phyloP scores from a whole-genome alignment of 768 basidiomycete genomes.

The Termitomyces sp. region DNA sequence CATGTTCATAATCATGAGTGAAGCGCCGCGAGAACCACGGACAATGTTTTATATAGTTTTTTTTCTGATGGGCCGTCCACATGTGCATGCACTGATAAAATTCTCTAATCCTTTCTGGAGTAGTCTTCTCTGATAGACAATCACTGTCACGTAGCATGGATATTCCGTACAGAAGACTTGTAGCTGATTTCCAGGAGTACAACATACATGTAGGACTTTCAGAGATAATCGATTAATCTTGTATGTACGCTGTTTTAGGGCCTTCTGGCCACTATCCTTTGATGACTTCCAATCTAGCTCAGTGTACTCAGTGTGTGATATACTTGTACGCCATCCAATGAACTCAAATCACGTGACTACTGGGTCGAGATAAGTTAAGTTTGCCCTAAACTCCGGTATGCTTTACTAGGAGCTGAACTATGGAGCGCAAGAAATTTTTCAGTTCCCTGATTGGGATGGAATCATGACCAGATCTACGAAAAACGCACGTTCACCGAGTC shows the following conservation, averaged over 20 bases:
- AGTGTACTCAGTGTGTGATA: too few species aligned
- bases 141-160: too few species aligned
- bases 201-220: too few species aligned
- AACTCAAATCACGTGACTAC: too few species aligned
- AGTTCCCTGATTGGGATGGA: neutral
- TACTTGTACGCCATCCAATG: too few species aligned
- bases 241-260: too few species aligned
- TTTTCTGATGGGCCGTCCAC: neutral
- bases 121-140: neutral
- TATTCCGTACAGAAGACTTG: neutral
- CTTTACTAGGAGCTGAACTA: too few species aligned
- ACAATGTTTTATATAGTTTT: neutral
- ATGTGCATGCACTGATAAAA: neutral
- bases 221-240: too few species aligned
- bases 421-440: neutral
- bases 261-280: too few species aligned
- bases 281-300: too few species aligned
- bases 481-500: slow-evolving; percentile 8
- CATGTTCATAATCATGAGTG: slow-evolving; percentile 11
- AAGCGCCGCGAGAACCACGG: slow-evolving; percentile 5
- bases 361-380: too few species aligned
- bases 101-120: neutral
- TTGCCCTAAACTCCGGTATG: too few species aligned
- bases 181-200: neutral
- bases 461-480: slow-evolving; percentile 6